Evolutionary conservation across 139 green algal species (phyloP).

Genomic region (Mesotaenium endlicherianum): DNA sequence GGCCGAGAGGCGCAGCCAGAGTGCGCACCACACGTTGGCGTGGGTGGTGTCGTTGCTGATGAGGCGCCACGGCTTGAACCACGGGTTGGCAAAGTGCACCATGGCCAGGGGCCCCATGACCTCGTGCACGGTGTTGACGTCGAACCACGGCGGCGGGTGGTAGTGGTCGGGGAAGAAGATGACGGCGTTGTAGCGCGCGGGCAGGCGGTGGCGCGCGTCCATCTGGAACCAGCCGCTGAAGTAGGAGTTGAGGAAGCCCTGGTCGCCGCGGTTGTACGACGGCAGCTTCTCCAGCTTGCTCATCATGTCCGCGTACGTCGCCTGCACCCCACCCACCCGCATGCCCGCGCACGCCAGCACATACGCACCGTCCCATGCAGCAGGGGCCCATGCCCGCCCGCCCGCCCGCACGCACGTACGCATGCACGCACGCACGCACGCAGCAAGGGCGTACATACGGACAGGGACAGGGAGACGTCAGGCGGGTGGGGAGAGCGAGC

Average conservation of each 20-base stretch:
- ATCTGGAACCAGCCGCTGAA: constrained; percentile 43
- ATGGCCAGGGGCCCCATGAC: constrained; percentile 23
- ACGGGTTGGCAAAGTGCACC: constrained; percentile 46
- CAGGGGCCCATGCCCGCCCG: too few species aligned
- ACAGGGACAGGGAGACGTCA: too few species aligned
- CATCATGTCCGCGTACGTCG: constrained; percentile 35
- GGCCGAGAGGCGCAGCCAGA: constrained; percentile 26
- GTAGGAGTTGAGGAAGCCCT: constrained; percentile 43
- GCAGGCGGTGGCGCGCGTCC: constrained; percentile 20
- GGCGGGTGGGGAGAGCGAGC: too few species aligned
- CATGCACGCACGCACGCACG: too few species aligned
- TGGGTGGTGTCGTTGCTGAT: constrained; percentile 19
- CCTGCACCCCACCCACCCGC: too few species aligned
- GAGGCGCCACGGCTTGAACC: constrained; percentile 47
- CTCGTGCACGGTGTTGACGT: constrained; percentile 35
- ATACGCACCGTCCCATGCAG: too few species aligned
- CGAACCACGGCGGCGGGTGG: constrained; percentile 39
- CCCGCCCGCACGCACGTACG: too few species aligned
- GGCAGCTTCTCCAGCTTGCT: constrained; percentile 23
- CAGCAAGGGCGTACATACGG: too few species aligned
- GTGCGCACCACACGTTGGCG: constrained; percentile 34
- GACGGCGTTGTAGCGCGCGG: constrained; percentile 42
- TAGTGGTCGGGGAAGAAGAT: constrained; percentile 47
- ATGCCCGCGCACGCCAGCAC: too few species aligned
- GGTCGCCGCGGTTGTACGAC: constrained; percentile 46